These are phyloP conservation scores for Aspergillus terreus DNA, from an alignment of 2,329 filamentous ascomycete genomes.

Conservation along the genomic window DNA sequence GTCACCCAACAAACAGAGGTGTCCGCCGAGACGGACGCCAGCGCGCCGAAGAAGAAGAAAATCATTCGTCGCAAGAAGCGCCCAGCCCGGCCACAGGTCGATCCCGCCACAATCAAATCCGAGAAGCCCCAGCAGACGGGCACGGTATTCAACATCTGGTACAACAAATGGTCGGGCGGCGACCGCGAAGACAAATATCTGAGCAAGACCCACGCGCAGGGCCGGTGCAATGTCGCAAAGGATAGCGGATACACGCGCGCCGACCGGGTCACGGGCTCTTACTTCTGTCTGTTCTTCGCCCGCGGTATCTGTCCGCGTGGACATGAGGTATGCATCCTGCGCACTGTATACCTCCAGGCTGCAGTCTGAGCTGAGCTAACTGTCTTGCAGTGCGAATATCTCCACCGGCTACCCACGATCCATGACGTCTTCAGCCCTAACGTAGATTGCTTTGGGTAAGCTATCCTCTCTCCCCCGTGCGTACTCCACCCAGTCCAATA, in stretches of 20 bases:
- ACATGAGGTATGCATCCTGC: constrained; percentile 51
- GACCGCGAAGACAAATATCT: constrained; percentile 90
- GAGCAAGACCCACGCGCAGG: constrained; percentile 74
- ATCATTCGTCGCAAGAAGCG: constrained; percentile 87
- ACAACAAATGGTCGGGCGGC: constrained; percentile 96
- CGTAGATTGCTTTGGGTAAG: constrained; percentile 75
- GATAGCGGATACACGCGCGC: constrained; percentile 77
- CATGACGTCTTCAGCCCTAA: constrained; percentile 92
- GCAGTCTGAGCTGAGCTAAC: too few species aligned
- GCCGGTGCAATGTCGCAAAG: constrained; percentile 78
- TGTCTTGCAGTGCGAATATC: constrained; percentile 66
- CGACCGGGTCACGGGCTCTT: constrained; percentile 72
- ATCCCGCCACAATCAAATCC: constrained; percentile 74
- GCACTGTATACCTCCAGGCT: too few species aligned
- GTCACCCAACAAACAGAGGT: constrained; percentile 9
- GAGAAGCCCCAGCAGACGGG: constrained; percentile 90
- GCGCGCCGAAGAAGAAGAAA: constrained; percentile 60
- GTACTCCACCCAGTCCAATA: too few species aligned
- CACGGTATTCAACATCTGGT: constrained; percentile 97
- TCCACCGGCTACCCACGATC: constrained; percentile 81
- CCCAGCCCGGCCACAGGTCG: constrained; percentile 86
- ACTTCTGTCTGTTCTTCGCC: constrained; percentile 90
- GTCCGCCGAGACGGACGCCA: constrained; percentile 16
- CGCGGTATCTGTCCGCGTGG: constrained; percentile 76
- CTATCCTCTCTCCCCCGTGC: too few species aligned